Evolutionary conservation across 371 early-diverging fungal genomes (phyloP), one percentile per base, ranked within the genome.

Genomic region (Syncephalis plumigaleata): DNA sequence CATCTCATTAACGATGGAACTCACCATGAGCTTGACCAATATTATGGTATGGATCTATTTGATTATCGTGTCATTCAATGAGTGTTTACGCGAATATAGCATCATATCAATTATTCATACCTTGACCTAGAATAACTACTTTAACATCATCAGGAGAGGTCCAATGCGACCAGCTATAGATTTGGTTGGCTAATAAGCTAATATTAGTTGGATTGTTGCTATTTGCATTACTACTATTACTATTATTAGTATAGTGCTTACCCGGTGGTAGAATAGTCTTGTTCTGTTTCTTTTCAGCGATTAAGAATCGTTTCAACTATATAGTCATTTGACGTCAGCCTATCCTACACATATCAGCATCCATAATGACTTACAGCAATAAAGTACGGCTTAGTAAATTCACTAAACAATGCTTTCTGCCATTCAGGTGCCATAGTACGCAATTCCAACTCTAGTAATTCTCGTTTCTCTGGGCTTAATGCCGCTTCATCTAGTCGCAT

Each of bases 11-110:
- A n/a, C n/a, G n/a, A n/a, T n/a, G n/a, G n/a, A n/a, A n/a, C n/a
- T n/a, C n/a, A 31, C 91, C 99, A 57, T 86, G 93, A 2, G 99
- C 99, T 60, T 98, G 97, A 38, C 73, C 71, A 9, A 60, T 65
- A 15, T 81, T 79, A 58, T 98, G 98, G 64, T 99, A 99, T 18
- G 99, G 99, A 67, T 99, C 99, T 77, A 53, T 36, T 15, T n/a
- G 17, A 23, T 21, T 21, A 39, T 47, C 38, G 36, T 22, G 7
- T 16, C 45, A 9, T 17, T 42, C 21, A 42, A 24, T 21, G 22
- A n/a, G n/a, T 1, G 9, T 39, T 38, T 9, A 9, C 9, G 15
- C 17, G 13, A 38, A 17, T 44, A 31, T 3, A n/a, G n/a, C n/a
- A n/a, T n/a, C n/a, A n/a, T 8, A 16, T 18, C 21, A 2, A 15